phyloP scores from a whole-genome alignment of 495 filamentous ascomycete species.

The Bathelium albidoporum region DNA sequence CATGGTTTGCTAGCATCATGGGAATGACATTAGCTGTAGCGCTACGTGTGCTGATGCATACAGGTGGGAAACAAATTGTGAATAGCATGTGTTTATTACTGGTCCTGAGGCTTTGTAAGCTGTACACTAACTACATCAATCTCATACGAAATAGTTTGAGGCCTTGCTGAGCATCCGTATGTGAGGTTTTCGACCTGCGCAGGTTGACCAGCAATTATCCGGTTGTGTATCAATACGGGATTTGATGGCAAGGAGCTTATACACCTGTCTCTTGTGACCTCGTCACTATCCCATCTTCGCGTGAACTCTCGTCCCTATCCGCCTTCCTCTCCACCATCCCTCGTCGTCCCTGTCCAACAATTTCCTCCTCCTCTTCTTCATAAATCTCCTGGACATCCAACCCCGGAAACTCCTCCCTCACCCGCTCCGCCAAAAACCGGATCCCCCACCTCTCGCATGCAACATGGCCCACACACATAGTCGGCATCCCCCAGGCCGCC shows the following conservation, averaged over 20 bases:
- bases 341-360: neutral
- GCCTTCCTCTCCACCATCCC: neutral
- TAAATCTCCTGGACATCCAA: conserved; percentile 12
- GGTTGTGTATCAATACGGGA: too few species aligned
- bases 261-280: too few species aligned
- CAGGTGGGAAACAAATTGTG: neutral
- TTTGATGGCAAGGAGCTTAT: too few species aligned
- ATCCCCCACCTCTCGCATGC: conserved; percentile 19
- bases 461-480: conserved; percentile 18
- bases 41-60: neutral
- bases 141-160: too few species aligned
- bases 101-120: too few species aligned
- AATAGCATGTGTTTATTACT: too few species aligned
- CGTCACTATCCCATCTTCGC: too few species aligned
- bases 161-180: too few species aligned
- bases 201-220: too few species aligned
- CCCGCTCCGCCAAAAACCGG: conserved; percentile 9
- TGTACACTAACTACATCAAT: too few species aligned
- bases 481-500: conserved; percentile 9
- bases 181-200: too few species aligned
- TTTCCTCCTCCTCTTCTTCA: conserved; percentile 10
- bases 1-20: neutral
- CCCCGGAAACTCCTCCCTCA: conserved; percentile 13
- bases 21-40: neutral
- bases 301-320: too few species aligned